These are phyloP conservation scores for Laetiporus sulphureus DNA, from an alignment of 1,284 basidiomycete genomes.

Conservation along the genomic window DNA sequence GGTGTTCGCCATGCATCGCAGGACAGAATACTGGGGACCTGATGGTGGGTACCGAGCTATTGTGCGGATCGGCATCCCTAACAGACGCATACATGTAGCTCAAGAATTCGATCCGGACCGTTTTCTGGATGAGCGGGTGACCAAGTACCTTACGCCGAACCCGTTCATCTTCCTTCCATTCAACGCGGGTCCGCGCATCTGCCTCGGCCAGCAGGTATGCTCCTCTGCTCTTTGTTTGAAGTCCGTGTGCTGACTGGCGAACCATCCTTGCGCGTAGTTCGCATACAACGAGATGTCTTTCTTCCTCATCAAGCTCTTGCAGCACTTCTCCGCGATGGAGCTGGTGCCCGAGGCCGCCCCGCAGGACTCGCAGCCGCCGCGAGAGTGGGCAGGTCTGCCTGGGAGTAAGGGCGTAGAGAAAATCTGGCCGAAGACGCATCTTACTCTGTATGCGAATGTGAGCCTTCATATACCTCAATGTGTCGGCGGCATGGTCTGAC, in stretches of 20 bases:
- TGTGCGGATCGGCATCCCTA: neutral
- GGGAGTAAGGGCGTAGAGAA: slow-evolving; percentile 7
- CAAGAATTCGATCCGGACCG: slow-evolving; percentile 53
- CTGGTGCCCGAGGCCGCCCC: slow-evolving; percentile 14
- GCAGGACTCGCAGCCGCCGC: slow-evolving; percentile 8
- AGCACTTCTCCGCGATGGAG: slow-evolving; percentile 4
- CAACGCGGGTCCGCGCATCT: slow-evolving; percentile 52
- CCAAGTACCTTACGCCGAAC: slow-evolving; percentile 44
- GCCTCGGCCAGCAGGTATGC: slow-evolving; percentile 49
- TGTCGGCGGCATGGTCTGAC: neutral
- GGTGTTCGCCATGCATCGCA: slow-evolving; percentile 24
- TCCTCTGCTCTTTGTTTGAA: neutral
- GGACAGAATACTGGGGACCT: slow-evolving; percentile 26
- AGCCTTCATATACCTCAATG: neutral
- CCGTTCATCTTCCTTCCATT: slow-evolving; percentile 58
- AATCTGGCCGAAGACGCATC: slow-evolving; percentile 9
- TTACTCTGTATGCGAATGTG: slow-evolving; percentile 9
- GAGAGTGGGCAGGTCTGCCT: slow-evolving; percentile 6
- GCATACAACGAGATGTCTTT: slow-evolving; percentile 9
- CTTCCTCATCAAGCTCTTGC: slow-evolving; percentile 9
- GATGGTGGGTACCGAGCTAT: slow-evolving; percentile 13
- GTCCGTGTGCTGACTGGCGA: neutral
- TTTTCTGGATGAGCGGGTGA: slow-evolving; percentile 46
- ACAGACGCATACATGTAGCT: slow-evolving; percentile 23
- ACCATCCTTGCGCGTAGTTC: neutral